Base-by-base conservation (phyloP, 1,139 yeast species). In the Nakaseomyces bracarensis region DNA sequence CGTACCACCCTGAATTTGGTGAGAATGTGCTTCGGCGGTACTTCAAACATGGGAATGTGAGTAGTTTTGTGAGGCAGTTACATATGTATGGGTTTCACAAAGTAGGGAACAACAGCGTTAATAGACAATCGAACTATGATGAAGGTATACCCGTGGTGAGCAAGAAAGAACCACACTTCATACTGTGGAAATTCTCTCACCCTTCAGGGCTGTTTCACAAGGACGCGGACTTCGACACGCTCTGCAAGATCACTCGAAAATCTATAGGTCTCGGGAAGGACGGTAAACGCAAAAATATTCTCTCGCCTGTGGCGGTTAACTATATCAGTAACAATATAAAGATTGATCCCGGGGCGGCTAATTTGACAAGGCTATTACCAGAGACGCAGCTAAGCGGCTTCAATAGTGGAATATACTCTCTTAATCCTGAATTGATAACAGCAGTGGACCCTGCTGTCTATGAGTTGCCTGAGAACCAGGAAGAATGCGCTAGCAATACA, bases 111-210 rank as follows among this genome's bases (percentile, higher is more conserved):
- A 50, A 14, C 51, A 46, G 29, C 30, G 31, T 20, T 13, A 41
- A 34, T 20, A 36, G 23, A 27, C 42, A 46, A 9, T 46, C 41
- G 16, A 43, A 44, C 13, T 20, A 33, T 16, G 26, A 6, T 26
- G 36, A 33, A 10, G 36, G 36, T 5, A 33, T n/a, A 5, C 25
- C 25, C 4, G 6, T 33, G 6, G 36, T 33, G 19, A 20, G 26
- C 16, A 33, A 33, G 36, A 33, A 33, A 18, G 47, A 49, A 16
- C 55, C 54, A 35, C 55, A 57, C 25, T 55, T 53, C 19, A 48
- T 59, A 65, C 47, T 74, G 4, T 89, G 97, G 97, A 95, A 85
- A 62, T 89, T 89, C 65, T 80, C 81, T 49, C 98, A 89, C 57
- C 78, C 83, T 36, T 75, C 80, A 31, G 95, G 93, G 5, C 67